Conservation (phyloP, 2,329 filamentous ascomycete species). For the Zasmidium citrigriseum region DNA sequence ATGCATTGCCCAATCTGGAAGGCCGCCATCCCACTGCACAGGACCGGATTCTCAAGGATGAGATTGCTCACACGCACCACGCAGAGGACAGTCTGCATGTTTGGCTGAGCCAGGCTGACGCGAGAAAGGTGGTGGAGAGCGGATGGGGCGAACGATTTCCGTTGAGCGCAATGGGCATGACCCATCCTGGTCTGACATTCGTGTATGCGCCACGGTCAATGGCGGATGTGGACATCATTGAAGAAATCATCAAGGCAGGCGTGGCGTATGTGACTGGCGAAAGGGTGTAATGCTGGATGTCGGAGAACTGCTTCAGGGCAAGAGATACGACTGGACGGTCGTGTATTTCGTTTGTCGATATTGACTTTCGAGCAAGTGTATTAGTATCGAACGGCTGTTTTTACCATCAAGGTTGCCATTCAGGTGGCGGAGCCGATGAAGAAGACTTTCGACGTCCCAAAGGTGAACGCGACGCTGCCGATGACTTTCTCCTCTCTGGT, state of each 20-base stretch:
- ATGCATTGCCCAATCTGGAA: conserved; percentile 5
- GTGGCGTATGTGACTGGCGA: conserved; percentile 15
- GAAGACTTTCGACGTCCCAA: neutral
- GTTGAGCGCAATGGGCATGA: conserved; percentile 14
- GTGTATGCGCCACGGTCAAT: conserved; percentile 40
- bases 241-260: conserved; percentile 17
- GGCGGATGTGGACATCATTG: conserved; percentile 14
- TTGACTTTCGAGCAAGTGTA: neutral
- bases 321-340: neutral
- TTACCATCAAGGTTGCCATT: conserved; percentile 2
- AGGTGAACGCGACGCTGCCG: neutral
- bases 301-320: neutral
- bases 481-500: neutral
- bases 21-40: neutral
- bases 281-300: conserved; percentile 1
- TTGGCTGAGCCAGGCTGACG: conserved; percentile 18
- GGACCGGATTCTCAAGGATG: conserved; percentile 14
- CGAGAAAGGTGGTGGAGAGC: conserved; percentile 13
- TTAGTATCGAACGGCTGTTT: neutral
- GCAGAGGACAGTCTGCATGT: conserved; percentile 20
- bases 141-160: conserved; percentile 23
- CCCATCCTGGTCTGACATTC: conserved; percentile 17
- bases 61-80: conserved; percentile 22
- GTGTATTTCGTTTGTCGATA: neutral
- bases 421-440: neutral